Evolutionary conservation across 805 yeast genomes (phyloP), one percentile per base, ranked within the genome.

Genomic region (Diddensiella caesifluorescens): DNA sequence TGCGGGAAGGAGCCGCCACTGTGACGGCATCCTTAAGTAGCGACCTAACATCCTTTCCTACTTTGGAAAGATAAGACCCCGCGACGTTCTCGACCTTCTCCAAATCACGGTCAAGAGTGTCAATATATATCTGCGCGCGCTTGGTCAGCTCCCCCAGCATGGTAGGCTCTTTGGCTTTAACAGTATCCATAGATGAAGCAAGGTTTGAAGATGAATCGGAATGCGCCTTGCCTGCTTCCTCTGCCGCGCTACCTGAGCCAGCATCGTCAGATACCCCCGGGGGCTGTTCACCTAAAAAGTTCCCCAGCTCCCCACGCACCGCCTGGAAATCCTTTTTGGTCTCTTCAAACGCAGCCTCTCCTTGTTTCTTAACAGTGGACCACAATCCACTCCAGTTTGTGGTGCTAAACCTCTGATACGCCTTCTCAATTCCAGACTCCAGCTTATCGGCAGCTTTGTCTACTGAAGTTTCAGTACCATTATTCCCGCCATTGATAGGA

Each of bases 31-130:
- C 69, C 30, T 63, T 63, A 36, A 83, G 67, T 45, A 79, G 72
- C 4, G 51, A 48, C 21, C 50, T 50, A 22, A 65, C 41, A 30
- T 61, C 64, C 7, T 75, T 69, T n/a, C 85, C 74, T 42, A 83
- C 67, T 54, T 71, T 76, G 30, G 65, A 59, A 13, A 78, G 75
- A 53, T 74, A 78, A n/a, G 67, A 66, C 1, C 80, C 74, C 0
- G 95, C 89, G 23, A 71, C 62, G 39, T 72, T 74, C 58, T 89
- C 96, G 5, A 86, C 79, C 40, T 69, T 68, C 51, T 84, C 95
- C 35, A 89, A 67, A 51, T 79, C 80, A 49, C 74, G 64, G 59
- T 88, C 97, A 46, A 89, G 69, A 5, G 75, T 73, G 48, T 85
- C 89, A 38, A 88, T 66, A 39, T 74, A 76, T 35, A 70, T 71